phyloP scores from a whole-genome alignment of 1,139 yeast genomes.

The Debaryomycetaceae sp. region DNA sequence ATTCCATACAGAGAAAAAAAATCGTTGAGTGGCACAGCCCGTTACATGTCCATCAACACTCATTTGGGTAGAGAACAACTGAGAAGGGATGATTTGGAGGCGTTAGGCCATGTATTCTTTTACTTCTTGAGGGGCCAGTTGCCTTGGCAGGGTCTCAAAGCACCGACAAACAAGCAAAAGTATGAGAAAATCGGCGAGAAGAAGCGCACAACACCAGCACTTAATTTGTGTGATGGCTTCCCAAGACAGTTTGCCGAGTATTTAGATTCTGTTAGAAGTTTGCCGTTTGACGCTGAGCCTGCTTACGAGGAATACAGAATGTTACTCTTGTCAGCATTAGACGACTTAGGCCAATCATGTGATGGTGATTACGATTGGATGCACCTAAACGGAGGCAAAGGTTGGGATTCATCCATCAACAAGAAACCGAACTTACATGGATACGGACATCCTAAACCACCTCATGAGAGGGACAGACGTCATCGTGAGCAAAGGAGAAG shows the following conservation, averaged over 20 bases:
- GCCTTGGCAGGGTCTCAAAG: conserved; percentile 99
- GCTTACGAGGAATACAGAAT: conserved; percentile 81
- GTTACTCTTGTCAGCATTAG: conserved; percentile 70
- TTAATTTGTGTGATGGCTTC: conserved; percentile 74
- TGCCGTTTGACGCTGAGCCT: conserved; percentile 93
- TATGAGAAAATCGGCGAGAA: conserved; percentile 96
- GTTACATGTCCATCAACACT: conserved; percentile 96
- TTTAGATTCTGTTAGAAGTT: conserved; percentile 74
- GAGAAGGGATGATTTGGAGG: conserved; percentile 93
- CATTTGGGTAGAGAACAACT: conserved; percentile 96
- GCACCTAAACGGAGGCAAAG: conserved; percentile 86
- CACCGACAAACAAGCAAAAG: conserved; percentile 95
- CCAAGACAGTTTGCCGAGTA: conserved; percentile 88
- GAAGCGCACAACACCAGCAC: conserved; percentile 80
- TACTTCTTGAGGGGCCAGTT: conserved; percentile 90
- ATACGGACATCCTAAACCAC: conserved; percentile 66
- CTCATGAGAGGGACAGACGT: conserved; percentile 53
- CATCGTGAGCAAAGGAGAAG: conserved; percentile 44
- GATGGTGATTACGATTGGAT: conserved; percentile 95
- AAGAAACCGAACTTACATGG: conserved; percentile 91
- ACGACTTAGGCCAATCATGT: conserved; percentile 65
- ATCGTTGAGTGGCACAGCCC: conserved; percentile 91
- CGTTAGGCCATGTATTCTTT: conserved; percentile 92
- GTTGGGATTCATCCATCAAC: conserved; percentile 82
- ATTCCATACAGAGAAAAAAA: conserved; percentile 95